Evolutionary conservation across 768 basidiomycete genomes (phyloP).

Genomic region (Boletales sp.): DNA sequence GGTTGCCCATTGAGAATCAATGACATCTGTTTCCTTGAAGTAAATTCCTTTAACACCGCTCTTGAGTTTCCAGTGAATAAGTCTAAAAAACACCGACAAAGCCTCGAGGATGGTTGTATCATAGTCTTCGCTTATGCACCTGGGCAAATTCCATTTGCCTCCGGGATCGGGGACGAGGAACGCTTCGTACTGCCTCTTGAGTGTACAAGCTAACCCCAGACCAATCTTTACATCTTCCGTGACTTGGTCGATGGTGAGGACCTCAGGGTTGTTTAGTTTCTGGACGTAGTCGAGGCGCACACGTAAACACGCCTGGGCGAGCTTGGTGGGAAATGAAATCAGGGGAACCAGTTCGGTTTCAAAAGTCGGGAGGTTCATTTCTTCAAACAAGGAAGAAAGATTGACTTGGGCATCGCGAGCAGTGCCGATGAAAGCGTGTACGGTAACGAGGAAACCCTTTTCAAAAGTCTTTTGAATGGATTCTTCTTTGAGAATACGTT

Average conservation of each 20-base stretch:
- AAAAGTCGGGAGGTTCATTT: slow-evolving; percentile 91
- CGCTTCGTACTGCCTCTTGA: slow-evolving; percentile 93
- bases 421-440: slow-evolving; percentile 79
- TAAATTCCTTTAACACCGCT: slow-evolving; percentile 88
- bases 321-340: slow-evolving; percentile 94
- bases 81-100: slow-evolving; percentile 83
- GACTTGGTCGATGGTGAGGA: slow-evolving; percentile 91
- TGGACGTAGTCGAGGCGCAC: slow-evolving; percentile 86
- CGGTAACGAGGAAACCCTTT: slow-evolving; percentile 82
- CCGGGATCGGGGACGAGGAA: slow-evolving; percentile 84
- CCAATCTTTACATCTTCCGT: slow-evolving; percentile 89
- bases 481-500: slow-evolving; percentile 92
- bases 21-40: slow-evolving; percentile 97
- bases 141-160: slow-evolving; percentile 84
- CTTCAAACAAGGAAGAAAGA: slow-evolving; percentile 67
- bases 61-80: slow-evolving; percentile 96
- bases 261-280: slow-evolving; percentile 83
- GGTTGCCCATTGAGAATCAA: slow-evolving; percentile 95
- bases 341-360: slow-evolving; percentile 85
- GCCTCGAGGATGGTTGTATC: slow-evolving; percentile 87
- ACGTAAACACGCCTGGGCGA: slow-evolving; percentile 87
- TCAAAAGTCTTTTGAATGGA: slow-evolving; percentile 94
- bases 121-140: slow-evolving; percentile 87
- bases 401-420: slow-evolving; percentile 86
- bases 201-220: slow-evolving; percentile 89